Percentiles rank a stretch among this genome's conserved stretches.
Evolutionary conservation across 2,329 filamentous ascomycete species (phyloP).

Genomic region (Didymella pinodella): DNA sequence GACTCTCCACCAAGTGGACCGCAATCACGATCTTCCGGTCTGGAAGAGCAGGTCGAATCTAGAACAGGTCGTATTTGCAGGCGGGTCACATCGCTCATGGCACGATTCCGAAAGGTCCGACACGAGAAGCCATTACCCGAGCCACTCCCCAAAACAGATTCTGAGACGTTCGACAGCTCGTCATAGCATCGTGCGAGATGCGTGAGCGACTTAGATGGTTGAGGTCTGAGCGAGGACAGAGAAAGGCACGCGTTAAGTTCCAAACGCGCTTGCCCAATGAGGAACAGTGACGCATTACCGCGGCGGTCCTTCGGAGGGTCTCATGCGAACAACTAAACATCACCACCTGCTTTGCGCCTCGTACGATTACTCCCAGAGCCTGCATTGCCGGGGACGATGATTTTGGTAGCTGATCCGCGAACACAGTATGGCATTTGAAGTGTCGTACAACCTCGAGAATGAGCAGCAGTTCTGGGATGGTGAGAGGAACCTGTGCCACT

Average conservation of each 20-base stretch:
- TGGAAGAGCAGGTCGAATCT: neutral
- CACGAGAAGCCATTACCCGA: too few species aligned
- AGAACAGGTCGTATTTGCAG: neutral
- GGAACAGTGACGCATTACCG: conserved; percentile 35
- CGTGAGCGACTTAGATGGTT: neutral
- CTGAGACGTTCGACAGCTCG: neutral
- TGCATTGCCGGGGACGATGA: conserved; percentile 46
- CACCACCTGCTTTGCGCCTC: conserved; percentile 33
- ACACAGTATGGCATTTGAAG: conserved; percentile 71
- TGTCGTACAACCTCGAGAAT: conserved; percentile 73
- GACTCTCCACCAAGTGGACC: neutral
- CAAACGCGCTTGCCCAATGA: conserved; percentile 11
- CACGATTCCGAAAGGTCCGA: neutral
- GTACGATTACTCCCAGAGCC: conserved; percentile 28
- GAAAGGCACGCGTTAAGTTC: conserved; percentile 3
- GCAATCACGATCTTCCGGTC: neutral
- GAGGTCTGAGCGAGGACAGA: neutral
- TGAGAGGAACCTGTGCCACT: conserved; percentile 54
- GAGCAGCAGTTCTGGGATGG: conserved; percentile 91
- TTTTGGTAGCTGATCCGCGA: conserved; percentile 46
- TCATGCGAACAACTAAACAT: conserved; percentile 33
- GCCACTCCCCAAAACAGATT: neutral
- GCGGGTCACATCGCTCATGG: neutral
- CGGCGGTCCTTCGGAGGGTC: conserved; percentile 34
- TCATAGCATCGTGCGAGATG: neutral